Conservation (phyloP, 148 eudicot genomes). For the Talinum fruticosum region DNA sequence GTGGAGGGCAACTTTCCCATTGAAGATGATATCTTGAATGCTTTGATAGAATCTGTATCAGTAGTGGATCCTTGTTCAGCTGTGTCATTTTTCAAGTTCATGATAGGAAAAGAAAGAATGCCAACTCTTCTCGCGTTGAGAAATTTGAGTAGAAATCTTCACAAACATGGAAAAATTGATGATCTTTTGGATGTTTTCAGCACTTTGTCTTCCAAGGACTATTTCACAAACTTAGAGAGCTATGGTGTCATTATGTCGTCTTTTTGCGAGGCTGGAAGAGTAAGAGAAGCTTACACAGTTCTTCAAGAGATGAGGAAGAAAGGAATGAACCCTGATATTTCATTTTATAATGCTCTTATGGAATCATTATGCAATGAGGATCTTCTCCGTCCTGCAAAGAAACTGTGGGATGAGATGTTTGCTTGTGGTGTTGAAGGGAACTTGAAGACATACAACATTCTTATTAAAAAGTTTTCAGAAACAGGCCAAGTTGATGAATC, state of each 20-base stretch:
- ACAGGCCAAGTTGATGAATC: constrained; percentile 59
- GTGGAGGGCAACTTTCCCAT: constrained; percentile 74
- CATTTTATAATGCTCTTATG: constrained; percentile 68
- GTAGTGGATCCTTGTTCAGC: constrained; percentile 51
- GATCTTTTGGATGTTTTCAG: constrained; percentile 53
- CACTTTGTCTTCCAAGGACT: constrained; percentile 51
- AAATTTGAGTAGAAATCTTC: constrained; percentile 53
- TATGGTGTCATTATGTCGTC: constrained; percentile 56
- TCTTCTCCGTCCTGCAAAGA: constrained; percentile 82
- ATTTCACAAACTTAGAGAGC: constrained; percentile 50
- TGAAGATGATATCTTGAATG: constrained; percentile 74
- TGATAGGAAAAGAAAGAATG: constrained; percentile 52
- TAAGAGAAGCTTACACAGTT: constrained; percentile 65
- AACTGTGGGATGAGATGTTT: constrained; percentile 98
- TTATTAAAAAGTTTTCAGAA: constrained; percentile 57
- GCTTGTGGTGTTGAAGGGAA: constrained; percentile 58
- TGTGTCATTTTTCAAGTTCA: constrained; percentile 56
- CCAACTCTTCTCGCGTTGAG: constrained; percentile 53
- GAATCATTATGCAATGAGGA: constrained; percentile 82
- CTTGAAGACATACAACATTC: constrained; percentile 56
- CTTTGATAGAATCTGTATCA: constrained; percentile 72
- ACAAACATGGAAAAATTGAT: constrained; percentile 50
- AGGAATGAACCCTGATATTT: constrained; percentile 58
- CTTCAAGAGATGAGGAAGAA: constrained; percentile 79
- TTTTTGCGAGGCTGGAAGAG: constrained; percentile 63